Evolutionary conservation across 805 yeast species (phyloP).

Genomic region (Suhomyces canberraensis): DNA sequence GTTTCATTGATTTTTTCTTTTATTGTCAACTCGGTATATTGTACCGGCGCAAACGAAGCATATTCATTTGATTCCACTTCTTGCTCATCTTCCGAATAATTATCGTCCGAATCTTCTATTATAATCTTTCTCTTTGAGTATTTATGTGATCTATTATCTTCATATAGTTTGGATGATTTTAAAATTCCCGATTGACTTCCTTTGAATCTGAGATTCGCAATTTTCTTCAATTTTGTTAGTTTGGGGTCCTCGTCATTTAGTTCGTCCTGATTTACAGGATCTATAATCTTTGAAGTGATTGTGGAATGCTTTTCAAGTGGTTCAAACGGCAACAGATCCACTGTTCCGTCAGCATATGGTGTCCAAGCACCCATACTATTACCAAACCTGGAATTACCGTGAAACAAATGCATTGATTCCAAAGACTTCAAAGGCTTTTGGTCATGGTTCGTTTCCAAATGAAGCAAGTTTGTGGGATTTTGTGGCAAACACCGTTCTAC

Average conservation of each 20-base stretch:
- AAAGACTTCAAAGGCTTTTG: slow-evolving; percentile 42
- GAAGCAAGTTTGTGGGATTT: slow-evolving; percentile 39
- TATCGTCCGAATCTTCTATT: slow-evolving; percentile 6
- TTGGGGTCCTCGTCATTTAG: slow-evolving; percentile 7
- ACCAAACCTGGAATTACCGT: slow-evolving; percentile 62
- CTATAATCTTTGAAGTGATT: slow-evolving; percentile 13
- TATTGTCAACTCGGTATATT: slow-evolving; percentile 45
- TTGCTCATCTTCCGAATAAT: slow-evolving; percentile 17
- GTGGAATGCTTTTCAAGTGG: slow-evolving; percentile 40
- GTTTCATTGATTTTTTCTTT: slow-evolving; percentile 24
- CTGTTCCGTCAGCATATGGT: slow-evolving; percentile 63
- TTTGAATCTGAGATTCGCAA: slow-evolving; percentile 60
- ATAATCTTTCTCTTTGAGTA: slow-evolving; percentile 13
- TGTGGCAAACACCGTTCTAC: slow-evolving; percentile 52
- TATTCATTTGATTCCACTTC: slow-evolving; percentile 31
- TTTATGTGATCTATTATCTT: slow-evolving; percentile 25
- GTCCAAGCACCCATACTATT: slow-evolving; percentile 69
- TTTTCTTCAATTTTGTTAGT: slow-evolving; percentile 25
- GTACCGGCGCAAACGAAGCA: slow-evolving; percentile 58
- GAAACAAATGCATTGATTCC: slow-evolving; percentile 53
- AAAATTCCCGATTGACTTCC: slow-evolving; percentile 45
- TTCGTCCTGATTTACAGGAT: slow-evolving; percentile 3
- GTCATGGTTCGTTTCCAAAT: slow-evolving; percentile 34
- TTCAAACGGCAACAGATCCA: slow-evolving; percentile 64
- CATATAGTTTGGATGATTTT: slow-evolving; percentile 36